Conservation (phyloP, 2,329 filamentous ascomycete species). For the Nannizziopsis barbatae region DNA sequence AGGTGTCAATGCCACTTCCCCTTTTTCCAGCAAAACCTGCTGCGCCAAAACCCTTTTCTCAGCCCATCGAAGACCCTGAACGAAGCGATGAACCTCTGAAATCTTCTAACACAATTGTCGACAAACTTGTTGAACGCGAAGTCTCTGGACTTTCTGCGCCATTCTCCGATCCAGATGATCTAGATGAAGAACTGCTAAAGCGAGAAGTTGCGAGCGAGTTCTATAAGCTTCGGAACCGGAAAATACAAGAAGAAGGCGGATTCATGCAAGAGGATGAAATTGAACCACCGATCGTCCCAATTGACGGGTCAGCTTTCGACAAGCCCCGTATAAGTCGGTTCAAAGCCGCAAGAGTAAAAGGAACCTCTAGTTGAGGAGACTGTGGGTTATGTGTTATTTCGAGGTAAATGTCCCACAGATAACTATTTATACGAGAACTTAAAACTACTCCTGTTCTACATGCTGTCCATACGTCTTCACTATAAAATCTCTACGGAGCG, state of each 20-base stretch:
- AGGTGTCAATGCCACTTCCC: slow-evolving; percentile 17
- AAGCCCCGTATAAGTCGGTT: slow-evolving; percentile 35
- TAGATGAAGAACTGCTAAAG: slow-evolving; percentile 61
- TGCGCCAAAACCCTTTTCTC: slow-evolving; percentile 31
- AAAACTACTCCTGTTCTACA: not conserved
- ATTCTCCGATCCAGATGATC: slow-evolving; percentile 48
- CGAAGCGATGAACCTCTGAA: slow-evolving; percentile 26
- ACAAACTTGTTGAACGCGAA: slow-evolving; percentile 45
- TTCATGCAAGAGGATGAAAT: slow-evolving; percentile 63
- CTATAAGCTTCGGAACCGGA: slow-evolving; percentile 66
- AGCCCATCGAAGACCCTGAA: slow-evolving; percentile 23
- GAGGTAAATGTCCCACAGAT: not conserved
- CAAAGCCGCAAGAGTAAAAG: slow-evolving; percentile 36
- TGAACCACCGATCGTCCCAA: slow-evolving; percentile 48
- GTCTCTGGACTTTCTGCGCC: slow-evolving; percentile 19
- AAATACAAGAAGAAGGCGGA: slow-evolving; percentile 73
- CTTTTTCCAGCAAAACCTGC: slow-evolving; percentile 31
- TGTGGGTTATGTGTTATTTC: not conserved
- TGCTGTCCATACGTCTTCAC: not conserved
- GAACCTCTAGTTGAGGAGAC: not conserved
- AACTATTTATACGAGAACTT: not conserved
- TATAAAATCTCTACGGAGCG: not conserved
- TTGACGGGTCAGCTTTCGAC: slow-evolving; percentile 41
- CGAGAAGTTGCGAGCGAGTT: slow-evolving; percentile 75
- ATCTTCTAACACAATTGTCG: slow-evolving; percentile 45